Evolutionary conservation across 108 stramenopile genomes (phyloP).

Genomic region (Cyclostephanos tholiformis): DNA sequence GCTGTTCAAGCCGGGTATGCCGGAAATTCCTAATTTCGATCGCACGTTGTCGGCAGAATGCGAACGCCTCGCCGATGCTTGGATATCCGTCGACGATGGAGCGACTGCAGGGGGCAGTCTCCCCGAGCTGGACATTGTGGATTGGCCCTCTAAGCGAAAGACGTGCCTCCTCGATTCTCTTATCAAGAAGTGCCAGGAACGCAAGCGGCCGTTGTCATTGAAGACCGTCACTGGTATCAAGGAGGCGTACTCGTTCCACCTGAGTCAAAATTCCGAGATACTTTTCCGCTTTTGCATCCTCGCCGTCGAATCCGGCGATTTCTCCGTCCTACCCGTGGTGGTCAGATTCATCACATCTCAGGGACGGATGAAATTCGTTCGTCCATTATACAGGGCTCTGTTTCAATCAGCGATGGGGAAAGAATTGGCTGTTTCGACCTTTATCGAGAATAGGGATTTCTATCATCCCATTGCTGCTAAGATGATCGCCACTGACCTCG

Average conservation of each 20-base stretch:
- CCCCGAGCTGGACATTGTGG: slow-evolving; percentile 49
- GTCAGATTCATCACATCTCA: slow-evolving; percentile 91
- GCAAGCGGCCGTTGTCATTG: slow-evolving; percentile 52
- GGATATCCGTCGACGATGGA: slow-evolving; percentile 59
- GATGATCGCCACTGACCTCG: slow-evolving; percentile 88
- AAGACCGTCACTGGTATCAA: slow-evolving; percentile 75
- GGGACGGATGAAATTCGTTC: slow-evolving; percentile 98
- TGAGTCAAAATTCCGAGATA: slow-evolving; percentile 87
- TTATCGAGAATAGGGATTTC: slow-evolving; percentile 78
- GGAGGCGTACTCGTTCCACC: slow-evolving; percentile 59
- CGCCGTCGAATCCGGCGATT: slow-evolving; percentile 77
- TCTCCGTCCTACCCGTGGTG: slow-evolving; percentile 65
- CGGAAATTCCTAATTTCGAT: slow-evolving; percentile 75
- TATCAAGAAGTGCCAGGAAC: slow-evolving; percentile 32
- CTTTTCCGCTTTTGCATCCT: slow-evolving; percentile 90
- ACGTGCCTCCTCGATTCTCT: slow-evolving; percentile 86
- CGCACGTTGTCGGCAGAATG: slow-evolving; percentile 70
- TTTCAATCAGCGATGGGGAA: slow-evolving; percentile 67
- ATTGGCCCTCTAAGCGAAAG: slow-evolving; percentile 87
- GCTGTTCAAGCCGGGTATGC: slow-evolving; percentile 87
- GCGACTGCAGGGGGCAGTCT: slow-evolving; percentile 1
- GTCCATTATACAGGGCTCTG: slow-evolving; percentile 91
- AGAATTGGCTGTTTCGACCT: slow-evolving; percentile 75
- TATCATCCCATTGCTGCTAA: slow-evolving; percentile 96
- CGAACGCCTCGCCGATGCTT: slow-evolving; percentile 71